phyloP scores from a whole-genome alignment of 2,329 filamentous ascomycete species.

The Pseudocercospora eumusae region DNA sequence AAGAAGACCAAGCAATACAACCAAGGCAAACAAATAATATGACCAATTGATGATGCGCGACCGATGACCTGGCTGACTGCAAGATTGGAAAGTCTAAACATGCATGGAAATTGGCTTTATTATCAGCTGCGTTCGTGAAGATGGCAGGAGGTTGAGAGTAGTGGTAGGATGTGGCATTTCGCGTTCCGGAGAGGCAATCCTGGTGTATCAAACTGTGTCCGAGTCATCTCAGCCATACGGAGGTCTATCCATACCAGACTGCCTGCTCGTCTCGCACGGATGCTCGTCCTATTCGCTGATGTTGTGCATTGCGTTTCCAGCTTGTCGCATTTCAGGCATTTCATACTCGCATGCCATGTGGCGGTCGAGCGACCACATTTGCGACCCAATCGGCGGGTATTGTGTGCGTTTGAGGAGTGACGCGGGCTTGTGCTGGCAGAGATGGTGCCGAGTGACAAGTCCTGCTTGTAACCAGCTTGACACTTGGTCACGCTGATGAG shows the following conservation, averaged over 20 bases:
- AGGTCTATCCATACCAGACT: not conserved
- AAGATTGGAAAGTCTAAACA: not conserved
- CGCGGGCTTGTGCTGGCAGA: not conserved
- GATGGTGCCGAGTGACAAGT: not conserved
- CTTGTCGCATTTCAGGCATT: not conserved
- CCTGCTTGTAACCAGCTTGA: not conserved
- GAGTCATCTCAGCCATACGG: not conserved
- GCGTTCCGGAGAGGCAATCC: not conserved
- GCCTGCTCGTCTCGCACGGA: not conserved
- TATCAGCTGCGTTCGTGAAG: too few species aligned
- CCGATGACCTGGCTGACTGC: not conserved
- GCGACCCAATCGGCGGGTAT: not conserved
- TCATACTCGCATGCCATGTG: not conserved
- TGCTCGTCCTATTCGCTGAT: not conserved
- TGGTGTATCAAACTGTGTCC: not conserved
- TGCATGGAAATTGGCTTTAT: not conserved
- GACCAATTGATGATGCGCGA: not conserved
- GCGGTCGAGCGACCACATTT: not conserved
- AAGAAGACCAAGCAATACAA: not conserved
- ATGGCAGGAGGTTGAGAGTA: not conserved
- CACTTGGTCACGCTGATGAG: not conserved
- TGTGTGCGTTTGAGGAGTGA: not conserved
- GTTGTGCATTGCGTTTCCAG: slow-evolving; percentile 1
- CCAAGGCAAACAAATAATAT: not conserved
- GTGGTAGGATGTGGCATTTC: not conserved